Base-by-base conservation (phyloP, 1,139 yeast species). In the Geotrichum siamense region DNA sequence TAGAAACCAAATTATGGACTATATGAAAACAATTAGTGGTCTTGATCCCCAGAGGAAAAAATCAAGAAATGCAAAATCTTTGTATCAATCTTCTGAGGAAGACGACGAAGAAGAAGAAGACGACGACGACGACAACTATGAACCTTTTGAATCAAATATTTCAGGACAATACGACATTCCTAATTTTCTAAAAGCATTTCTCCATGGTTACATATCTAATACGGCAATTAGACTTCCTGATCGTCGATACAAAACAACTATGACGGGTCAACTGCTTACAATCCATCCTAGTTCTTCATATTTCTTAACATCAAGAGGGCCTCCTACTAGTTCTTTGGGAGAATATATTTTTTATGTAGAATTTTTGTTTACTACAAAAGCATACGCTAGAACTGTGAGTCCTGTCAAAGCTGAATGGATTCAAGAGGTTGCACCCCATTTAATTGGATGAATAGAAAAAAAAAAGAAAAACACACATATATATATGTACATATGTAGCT, bases 201-300 rank as follows among this genome's bases (percentile, higher is more conserved):
- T 93, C 37, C 71, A 74, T 39, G 98, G 99, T 0, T 91, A 74
- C 56, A 73, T 85, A 25, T 74, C 81, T 46, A 89, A 91, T 60
- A 81, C 95, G 0, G 98, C 98, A 0, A 78, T 91, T 16, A 94
- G 96, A 5, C 78, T 85, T 78, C 96, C 98, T 0, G 98, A 93
- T 61, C 73, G 96, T 55, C 82, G 95, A 2, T 93, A 82, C 65
- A 72, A 94, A 58, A 87, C 97, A 0, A 81, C 87, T 12, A 68
- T 79, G 21, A 77, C 82, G 5, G 59, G 62, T 25, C 71, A 65
- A 53, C 68, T 82, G 25, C 78, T 93, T 38, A 78, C 93, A 48
- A 78, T 93, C 15, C 99, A 93, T 60, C 98, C 98, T 0, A 84
- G 96, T 0, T 85, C 96, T 1, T 69, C 85, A 60, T 67, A 93